phyloP scores from a whole-genome alignment of 2,329 filamentous ascomycete genomes.

The Ophiostoma tasmaniense region DNA sequence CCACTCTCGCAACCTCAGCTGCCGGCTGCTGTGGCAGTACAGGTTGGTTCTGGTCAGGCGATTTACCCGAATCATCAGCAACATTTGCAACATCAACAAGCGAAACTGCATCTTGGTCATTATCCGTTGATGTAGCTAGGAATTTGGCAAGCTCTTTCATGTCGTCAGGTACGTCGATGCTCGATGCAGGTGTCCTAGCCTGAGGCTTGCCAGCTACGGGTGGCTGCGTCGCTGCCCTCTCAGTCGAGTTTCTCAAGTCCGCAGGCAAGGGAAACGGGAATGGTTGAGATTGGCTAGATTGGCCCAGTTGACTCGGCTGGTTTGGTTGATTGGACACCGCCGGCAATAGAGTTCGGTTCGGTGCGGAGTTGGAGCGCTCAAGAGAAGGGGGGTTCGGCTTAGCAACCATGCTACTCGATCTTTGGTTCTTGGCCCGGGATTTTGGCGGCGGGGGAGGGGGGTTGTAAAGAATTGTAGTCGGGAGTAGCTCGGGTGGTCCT shows the following conservation, averaged over 20 bases:
- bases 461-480: constrained; percentile 36
- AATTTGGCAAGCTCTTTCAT: constrained; percentile 14
- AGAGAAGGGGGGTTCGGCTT: constrained; percentile 10
- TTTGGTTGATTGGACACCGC: not conserved
- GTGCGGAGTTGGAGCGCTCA: constrained; percentile 20
- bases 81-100: not conserved
- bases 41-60: constrained; percentile 10
- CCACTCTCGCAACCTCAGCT: not conserved
- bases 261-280: constrained; percentile 3
- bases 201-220: not conserved
- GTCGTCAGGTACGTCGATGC: constrained; percentile 11
- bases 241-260: not conserved
- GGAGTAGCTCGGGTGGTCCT: constrained; percentile 36
- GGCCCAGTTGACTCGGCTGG: not conserved
- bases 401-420: constrained; percentile 5
- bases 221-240: not conserved
- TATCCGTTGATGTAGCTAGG: constrained; percentile 9
- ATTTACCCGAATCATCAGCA: not conserved
- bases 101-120: constrained; percentile 1
- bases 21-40: constrained; percentile 13
- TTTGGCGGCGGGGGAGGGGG: constrained; percentile 23
- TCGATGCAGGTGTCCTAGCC: not conserved
- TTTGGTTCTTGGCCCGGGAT: constrained; percentile 11
- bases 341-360: not conserved
- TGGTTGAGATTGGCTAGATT: not conserved